Percentiles rank a stretch among this genome's conserved stretches.
Evolutionary conservation across 2,329 filamentous ascomycete genomes (phyloP).

Genomic region (Shiraia sp.): DNA sequence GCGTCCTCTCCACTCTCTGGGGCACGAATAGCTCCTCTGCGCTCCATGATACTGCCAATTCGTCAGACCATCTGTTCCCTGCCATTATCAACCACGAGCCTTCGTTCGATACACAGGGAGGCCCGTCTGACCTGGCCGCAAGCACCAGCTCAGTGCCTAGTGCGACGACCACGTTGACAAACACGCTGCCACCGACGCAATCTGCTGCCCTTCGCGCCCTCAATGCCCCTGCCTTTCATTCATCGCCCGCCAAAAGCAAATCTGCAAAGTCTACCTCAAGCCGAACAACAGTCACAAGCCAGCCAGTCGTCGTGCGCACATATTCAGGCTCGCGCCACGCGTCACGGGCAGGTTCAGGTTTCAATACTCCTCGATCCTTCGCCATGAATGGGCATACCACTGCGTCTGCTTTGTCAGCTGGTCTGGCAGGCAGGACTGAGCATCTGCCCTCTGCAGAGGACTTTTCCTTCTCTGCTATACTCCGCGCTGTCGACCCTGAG

Average conservation of each 20-base stretch:
- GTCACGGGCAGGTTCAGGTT: constrained; percentile 38
- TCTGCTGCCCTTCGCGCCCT: constrained; percentile 45
- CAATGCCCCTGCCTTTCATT: constrained; percentile 44
- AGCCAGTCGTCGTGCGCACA: constrained; percentile 50
- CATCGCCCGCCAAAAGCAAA: constrained; percentile 35
- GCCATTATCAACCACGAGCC: constrained; percentile 37
- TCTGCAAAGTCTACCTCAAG: constrained; percentile 44
- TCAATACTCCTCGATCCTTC: constrained; percentile 36
- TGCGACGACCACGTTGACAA: constrained; percentile 42
- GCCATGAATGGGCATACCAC: constrained; percentile 34
- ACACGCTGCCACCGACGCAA: constrained; percentile 42
- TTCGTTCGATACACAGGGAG: constrained; percentile 31
- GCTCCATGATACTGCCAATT: constrained; percentile 13
- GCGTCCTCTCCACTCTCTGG: constrained; percentile 39
- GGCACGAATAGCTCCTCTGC: constrained; percentile 25
- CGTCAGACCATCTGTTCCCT: constrained; percentile 19
- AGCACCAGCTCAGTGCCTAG: constrained; percentile 40
- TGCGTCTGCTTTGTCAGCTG: constrained; percentile 35
- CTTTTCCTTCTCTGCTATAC: constrained; percentile 60
- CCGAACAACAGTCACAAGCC: constrained; percentile 45
- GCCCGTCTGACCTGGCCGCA: constrained; percentile 34
- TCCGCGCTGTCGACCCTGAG: constrained; percentile 61
- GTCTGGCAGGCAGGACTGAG: constrained; percentile 31
- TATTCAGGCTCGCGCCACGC: constrained; percentile 43
- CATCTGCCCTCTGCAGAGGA: constrained; percentile 53